Evolutionary conservation across 306 rosid species (phyloP).

Genomic region (Comarum palustre): DNA sequence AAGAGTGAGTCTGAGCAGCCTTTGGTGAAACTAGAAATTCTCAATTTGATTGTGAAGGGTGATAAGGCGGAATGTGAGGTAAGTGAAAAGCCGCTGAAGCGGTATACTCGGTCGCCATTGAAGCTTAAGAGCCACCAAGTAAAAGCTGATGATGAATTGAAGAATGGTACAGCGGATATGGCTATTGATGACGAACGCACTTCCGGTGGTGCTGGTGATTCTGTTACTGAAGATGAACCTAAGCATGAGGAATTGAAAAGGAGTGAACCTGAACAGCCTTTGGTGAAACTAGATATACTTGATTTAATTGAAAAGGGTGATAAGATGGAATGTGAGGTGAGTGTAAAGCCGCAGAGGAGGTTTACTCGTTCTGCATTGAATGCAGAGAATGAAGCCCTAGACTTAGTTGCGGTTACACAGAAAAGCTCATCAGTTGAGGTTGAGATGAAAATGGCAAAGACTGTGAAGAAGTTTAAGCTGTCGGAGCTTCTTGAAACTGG

Average conservation of each 20-base stretch:
- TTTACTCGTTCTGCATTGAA: constrained; percentile 71
- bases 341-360: constrained; percentile 47
- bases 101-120: constrained; percentile 67
- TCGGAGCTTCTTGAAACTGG: constrained; percentile 80
- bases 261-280: not conserved
- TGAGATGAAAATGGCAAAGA: constrained; percentile 22
- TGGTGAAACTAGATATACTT: not conserved
- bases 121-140: constrained; percentile 40
- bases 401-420: not conserved
- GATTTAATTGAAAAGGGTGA: not conserved
- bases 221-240: not conserved
- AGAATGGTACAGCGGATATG: not conserved
- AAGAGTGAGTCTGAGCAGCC: constrained; percentile 3
- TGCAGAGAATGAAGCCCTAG: not conserved
- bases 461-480: constrained; percentile 57
- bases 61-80: not conserved
- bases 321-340: constrained; percentile 1
- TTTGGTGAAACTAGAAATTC: not conserved
- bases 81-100: constrained; percentile 35
- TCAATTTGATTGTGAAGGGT: not conserved
- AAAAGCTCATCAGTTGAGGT: constrained; percentile 10
- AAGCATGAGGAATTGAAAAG: constrained; percentile 28
- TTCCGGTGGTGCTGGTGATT: not conserved
- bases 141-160: constrained; percentile 28
- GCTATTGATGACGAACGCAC: constrained; percentile 15